Base-by-base conservation (phyloP, 345 rosid species). In the Corymbia maculata region DNA sequence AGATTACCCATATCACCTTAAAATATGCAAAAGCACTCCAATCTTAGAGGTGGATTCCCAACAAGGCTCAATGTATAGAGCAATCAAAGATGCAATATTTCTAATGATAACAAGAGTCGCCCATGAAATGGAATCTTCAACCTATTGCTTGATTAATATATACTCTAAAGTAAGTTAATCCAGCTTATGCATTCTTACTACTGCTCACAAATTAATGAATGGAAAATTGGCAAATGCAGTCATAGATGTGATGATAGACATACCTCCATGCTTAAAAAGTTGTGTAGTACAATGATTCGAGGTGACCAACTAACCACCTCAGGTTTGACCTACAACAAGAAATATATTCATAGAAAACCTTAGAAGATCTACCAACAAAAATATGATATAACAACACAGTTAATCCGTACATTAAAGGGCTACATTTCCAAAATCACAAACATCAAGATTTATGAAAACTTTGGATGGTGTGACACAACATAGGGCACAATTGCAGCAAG, bases 231-330 rank as follows among this genome's bases (percentile, higher is more conserved):
- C 16, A 36, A 26, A 82, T 28, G 85, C 53, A 51, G n/a, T 68
- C 87, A 53, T 53, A 85, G 50, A 13, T 21, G 49, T 64, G 70
- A 52, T 86, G 16, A 85, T 64, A 88, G n/a, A 44, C 87, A 89
- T 95, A 97, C 99, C 99, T 97, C 97, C n/a, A 68, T 70, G 92
- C 99, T 97, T 87, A 97, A 94, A 91, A 97, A 97, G 91, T 94
- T 93, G 86, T 97, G 99, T 28, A 97, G 93, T 49, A 97, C 92
- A 51, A 96, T 94, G 75, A 97, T 96, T 86, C 99, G 94, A 22
- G 99, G 99, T 2, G 96, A 94, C 99, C 98, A 97, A 92, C 97
- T 97, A 86, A 96, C 88, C 51, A 97, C 92, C 94, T 96, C 98
- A 84, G 99, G 99, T 94, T 95, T 95, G 89, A 97, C 98, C 99